Evolutionary conservation across 2,329 filamentous ascomycete species (phyloP).

Genomic region (Pseudopithomyces chartarum): DNA sequence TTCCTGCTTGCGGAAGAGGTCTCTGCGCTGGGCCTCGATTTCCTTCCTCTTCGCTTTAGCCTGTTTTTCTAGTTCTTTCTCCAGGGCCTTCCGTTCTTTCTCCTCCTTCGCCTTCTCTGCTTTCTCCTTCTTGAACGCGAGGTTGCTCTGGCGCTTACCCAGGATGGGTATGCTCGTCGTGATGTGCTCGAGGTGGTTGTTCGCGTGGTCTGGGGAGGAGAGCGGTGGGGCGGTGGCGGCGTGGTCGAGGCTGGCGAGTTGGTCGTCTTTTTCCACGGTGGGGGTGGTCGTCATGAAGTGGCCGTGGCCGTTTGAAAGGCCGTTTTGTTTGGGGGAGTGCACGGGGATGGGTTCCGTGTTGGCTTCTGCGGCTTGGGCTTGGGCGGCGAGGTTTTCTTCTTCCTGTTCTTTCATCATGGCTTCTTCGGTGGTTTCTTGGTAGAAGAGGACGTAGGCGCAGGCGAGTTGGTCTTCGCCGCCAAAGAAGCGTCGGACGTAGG

Average conservation of each 20-base stretch:
- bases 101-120: slow-evolving; percentile 69
- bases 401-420: slow-evolving; percentile 79
- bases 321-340: slow-evolving; percentile 59
- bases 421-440: slow-evolving; percentile 83
- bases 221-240: slow-evolving; percentile 63
- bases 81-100: slow-evolving; percentile 63
- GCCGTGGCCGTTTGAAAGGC: slow-evolving; percentile 54
- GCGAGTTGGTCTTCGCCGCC: slow-evolving; percentile 84
- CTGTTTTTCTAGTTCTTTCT: slow-evolving; percentile 57
- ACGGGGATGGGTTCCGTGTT: slow-evolving; percentile 63
- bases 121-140: slow-evolving; percentile 56
- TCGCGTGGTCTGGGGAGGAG: slow-evolving; percentile 38
- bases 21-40: slow-evolving; percentile 58
- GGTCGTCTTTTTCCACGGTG: slow-evolving; percentile 51
- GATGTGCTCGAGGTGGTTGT: slow-evolving; percentile 37
- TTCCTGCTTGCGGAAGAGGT: slow-evolving; percentile 62
- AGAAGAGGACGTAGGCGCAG: slow-evolving; percentile 96
- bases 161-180: slow-evolving; percentile 44
- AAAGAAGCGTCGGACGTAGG: slow-evolving; percentile 96
- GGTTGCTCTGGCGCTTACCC: slow-evolving; percentile 35
- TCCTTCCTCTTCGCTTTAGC: slow-evolving; percentile 56
- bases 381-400: slow-evolving; percentile 66
- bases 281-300: slow-evolving; percentile 45
- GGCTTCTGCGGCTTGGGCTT: slow-evolving; percentile 43
- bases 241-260: slow-evolving; percentile 66